These are phyloP conservation scores for Silene noctiflora DNA, from an alignment of 179 eudicot species.

Conservation along the genomic window DNA sequence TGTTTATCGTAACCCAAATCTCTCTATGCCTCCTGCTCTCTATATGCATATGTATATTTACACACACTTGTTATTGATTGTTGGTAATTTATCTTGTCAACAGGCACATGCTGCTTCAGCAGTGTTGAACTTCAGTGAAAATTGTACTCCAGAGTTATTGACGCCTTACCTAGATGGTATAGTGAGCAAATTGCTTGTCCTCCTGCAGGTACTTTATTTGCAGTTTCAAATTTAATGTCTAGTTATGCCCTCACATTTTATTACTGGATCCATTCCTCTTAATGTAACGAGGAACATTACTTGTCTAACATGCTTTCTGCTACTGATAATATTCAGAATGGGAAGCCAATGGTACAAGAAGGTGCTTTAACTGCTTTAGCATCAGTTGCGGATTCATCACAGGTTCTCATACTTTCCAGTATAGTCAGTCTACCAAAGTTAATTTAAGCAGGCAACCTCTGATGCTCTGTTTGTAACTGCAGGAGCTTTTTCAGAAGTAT, in stretches of 20 bases:
- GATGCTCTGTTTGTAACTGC: conserved; percentile 16
- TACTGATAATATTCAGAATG: conserved; percentile 50
- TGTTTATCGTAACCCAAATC: background rate
- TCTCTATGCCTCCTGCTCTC: background rate
- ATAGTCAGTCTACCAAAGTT: background rate
- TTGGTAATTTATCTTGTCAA: background rate
- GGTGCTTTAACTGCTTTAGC: conserved; percentile 99
- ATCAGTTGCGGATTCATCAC: conserved; percentile 98
- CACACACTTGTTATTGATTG: background rate
- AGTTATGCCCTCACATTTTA: background rate
- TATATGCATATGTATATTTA: background rate
- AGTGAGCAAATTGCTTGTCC: conserved; percentile 85
- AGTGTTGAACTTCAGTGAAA: conserved; percentile 94
- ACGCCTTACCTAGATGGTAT: conserved; percentile 92
- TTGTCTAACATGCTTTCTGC: conserved; percentile 12
- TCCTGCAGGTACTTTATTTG: conserved; percentile 61
- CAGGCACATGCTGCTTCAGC: conserved; percentile 99
- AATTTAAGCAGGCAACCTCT: background rate
- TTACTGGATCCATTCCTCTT: background rate
- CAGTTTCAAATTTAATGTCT: background rate
- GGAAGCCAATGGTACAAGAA: conserved; percentile 98
- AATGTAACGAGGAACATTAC: background rate
- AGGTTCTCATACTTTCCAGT: conserved; percentile 43
- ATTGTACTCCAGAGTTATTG: conserved; percentile 92
- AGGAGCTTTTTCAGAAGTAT: conserved; percentile 96